Base-by-base conservation (phyloP, 169 alveolate genomes). In the Eimeria necatrix region DNA sequence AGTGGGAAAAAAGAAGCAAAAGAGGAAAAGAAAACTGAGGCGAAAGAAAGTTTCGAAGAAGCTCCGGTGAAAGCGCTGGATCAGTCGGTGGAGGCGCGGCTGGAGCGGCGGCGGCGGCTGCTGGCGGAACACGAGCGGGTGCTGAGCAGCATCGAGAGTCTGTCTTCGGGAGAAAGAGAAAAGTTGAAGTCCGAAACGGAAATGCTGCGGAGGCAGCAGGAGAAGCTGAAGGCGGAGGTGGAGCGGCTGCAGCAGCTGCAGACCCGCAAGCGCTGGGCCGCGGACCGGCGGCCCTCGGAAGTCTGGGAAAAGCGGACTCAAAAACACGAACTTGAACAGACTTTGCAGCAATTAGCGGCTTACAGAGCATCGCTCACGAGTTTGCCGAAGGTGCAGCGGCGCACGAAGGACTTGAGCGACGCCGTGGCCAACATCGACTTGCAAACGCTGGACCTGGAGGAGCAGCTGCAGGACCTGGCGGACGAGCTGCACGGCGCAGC, bases 211-310 rank as follows among this genome's bases (percentile, higher is more conserved):
- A 20, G 70, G 10, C 95, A 91, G n/a, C 53, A 74, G 9, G 52
- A 12, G 8, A 18, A 20, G 14, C 14, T 91, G 5, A 7, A 49
- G 52, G 68, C 26, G 26, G 95, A 91, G 32, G 16, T 91, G 20
- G 89, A 80, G 2, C 5, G n/a, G 32, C 71, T 80, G 18, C 51
- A 80, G 10, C 10, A 7, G 5, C 20, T 80, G 4, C 32, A 18
- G 51, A 51, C 7, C 3, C 46, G 89, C 51, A 80, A 80, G 14
- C 20, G n/a, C 1, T 80, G 71, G 70, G 70, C 71, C 1, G 89
- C 89, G 7, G 89, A 80, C 49, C 46, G 71, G 4, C 1, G 89
- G 80, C 95, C 95, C 3, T 73, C 95, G 64, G 90, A 91, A 6
- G 7, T 73, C 32, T 91, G 95, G 95, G 95, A 91, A 56, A 73